Base-by-base conservation (phyloP, 495 filamentous ascomycete species). In the Hypoxylon crocopeplum region DNA sequence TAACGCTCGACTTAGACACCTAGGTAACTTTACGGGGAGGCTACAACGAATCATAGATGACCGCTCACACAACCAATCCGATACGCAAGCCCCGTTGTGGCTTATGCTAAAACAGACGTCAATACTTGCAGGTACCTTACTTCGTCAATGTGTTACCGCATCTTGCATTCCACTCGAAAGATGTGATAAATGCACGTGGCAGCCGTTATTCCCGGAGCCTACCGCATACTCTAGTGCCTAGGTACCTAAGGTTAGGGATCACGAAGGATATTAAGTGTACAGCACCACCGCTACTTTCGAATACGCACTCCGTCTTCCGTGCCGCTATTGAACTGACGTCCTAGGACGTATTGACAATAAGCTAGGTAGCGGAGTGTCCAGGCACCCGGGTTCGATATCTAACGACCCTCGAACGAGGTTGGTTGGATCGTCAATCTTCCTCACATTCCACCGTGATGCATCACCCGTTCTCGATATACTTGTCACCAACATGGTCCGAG, bases 211-310 rank as follows among this genome's bases (percentile, higher is more conserved):
- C 7, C 25, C 52, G 52, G 47, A 44, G 32, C 51, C 21, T 47
- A 34, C 53, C 53, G 46, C 19, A 25, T 41, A 33, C 48, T 30
- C 48, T 33, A 39, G 15, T 46, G 11, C 21, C 41, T 11, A 21
- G 25, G 5, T 29, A 29, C 25, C 25, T 29, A 34, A 6, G 32
- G 5, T 34, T 12, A 34, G 48, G 30, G 16, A 57, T 34, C 37
- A 5, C 27, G 33, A 44, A 40, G 22, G 13, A 25, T 30, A 12
- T 37, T 39, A 12, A 27, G 32, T 32, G 37, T 50, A 20, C 37
- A 46, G 24, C 49, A 59, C 44, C 36, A 54, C 48, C 54, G 48
- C 54, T 55, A 54, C 37, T 59, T 45, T 64, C 37, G 32, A 16
- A 17, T 38, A 19, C 38, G 25, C 27, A 19, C 38, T 34, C 27